phyloP scores from a whole-genome alignment of 176 grass and related monocot species.

The Oryza glumipatula region DNA sequence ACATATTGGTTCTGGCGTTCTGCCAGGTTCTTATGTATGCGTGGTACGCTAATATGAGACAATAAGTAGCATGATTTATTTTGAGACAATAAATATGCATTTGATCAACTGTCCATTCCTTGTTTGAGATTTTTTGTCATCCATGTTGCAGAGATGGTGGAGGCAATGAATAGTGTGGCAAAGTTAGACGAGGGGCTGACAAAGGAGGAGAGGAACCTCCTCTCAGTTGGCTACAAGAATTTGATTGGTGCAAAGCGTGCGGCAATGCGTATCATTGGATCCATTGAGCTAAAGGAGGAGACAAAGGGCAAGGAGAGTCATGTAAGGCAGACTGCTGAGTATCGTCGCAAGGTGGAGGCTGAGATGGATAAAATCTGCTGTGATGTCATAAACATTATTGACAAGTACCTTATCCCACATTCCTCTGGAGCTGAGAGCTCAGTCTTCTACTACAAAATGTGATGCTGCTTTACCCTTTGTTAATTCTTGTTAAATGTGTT shows the following conservation, averaged over 20 bases:
- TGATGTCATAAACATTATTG: constrained; percentile 59
- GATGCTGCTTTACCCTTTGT: constrained; percentile 10
- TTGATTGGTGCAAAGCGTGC: constrained; percentile 54
- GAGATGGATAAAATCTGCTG: constrained; percentile 60
- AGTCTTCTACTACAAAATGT: constrained; percentile 82
- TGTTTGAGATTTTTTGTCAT: not conserved
- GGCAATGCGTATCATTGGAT: constrained; percentile 56
- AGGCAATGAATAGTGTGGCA: constrained; percentile 64
- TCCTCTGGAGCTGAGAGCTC: constrained; percentile 53
- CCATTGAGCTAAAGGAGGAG: constrained; percentile 61
- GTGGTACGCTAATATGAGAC: not conserved
- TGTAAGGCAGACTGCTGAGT: constrained; percentile 46
- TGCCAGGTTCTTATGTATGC: not conserved
- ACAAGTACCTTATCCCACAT: constrained; percentile 64
- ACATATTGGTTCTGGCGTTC: not conserved
- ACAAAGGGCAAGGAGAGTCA: constrained; percentile 55
- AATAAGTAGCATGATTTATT: not conserved
- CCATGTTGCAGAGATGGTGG: constrained; percentile 58
- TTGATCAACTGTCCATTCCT: not conserved
- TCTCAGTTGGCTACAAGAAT: constrained; percentile 73
- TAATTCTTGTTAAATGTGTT: not conserved
- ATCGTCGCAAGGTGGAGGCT: constrained; percentile 54
- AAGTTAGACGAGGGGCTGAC: constrained; percentile 57
- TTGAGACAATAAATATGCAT: not conserved
- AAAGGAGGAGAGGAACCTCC: constrained; percentile 67